phyloP scores from a whole-genome alignment of 225 moss, liverwort and hornwort species.

The Marchantia polymorpha region DNA sequence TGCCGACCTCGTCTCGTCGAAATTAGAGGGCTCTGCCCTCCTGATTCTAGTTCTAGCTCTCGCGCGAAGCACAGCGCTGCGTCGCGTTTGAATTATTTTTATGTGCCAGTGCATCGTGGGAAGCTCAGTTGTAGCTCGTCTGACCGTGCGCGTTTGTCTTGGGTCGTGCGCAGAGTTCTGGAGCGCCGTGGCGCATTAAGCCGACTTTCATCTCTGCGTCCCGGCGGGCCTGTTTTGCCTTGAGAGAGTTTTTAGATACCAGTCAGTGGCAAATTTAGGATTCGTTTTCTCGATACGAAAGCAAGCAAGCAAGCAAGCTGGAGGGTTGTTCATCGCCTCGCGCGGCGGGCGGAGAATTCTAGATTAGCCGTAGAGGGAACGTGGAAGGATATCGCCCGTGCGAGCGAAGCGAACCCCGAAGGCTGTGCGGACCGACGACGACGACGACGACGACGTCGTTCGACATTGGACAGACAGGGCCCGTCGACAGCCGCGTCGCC shows the following conservation, averaged over 20 bases:
- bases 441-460: too few species aligned
- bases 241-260: neutral
- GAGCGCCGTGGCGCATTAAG: neutral
- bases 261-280: slow-evolving; percentile 5
- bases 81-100: neutral
- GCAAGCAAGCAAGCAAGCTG: slow-evolving; percentile 14
- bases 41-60: neutral
- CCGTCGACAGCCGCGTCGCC: too few species aligned
- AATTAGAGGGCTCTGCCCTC: neutral
- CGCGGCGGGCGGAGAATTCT: slow-evolving; percentile 9
- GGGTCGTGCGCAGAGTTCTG: neutral
- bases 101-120: neutral
- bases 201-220: slow-evolving; percentile 16
- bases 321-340: neutral
- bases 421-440: slow-evolving; percentile 3
- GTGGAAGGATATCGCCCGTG: neutral
- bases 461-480: slow-evolving; percentile 6
- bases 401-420: slow-evolving; percentile 5
- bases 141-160: neutral
- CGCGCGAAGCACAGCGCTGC: neutral
- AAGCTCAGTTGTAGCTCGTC: neutral
- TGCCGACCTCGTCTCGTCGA: neutral
- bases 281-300: slow-evolving; percentile 5
- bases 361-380: neutral
- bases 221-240: neutral